Conservation (phyloP, 768 basidiomycete genomes). For the Russula compacta region DNA sequence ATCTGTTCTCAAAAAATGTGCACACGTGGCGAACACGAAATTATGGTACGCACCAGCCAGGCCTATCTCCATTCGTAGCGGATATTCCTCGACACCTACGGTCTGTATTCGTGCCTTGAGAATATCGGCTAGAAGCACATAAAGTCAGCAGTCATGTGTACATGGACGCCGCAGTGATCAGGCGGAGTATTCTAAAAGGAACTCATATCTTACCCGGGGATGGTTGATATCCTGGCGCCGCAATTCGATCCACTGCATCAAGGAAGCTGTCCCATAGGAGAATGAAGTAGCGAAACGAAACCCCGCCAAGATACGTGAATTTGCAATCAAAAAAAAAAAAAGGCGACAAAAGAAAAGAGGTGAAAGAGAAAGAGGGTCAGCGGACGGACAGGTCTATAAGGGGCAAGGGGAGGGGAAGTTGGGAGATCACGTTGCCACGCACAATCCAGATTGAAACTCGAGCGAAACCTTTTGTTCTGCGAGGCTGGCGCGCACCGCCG, state of each 20-base stretch:
- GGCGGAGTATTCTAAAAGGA: background rate
- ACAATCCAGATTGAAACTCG: slow-evolving; percentile 57
- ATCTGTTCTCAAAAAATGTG: background rate
- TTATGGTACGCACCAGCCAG: slow-evolving; percentile 15
- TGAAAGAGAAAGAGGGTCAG: background rate
- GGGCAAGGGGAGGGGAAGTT: background rate
- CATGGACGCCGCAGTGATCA: background rate
- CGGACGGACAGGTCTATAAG: no score
- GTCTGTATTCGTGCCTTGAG: slow-evolving; percentile 57
- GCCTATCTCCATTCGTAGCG: slow-evolving; percentile 41
- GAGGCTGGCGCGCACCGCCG: slow-evolving; percentile 36
- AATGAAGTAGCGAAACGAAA: background rate
- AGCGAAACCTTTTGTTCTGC: slow-evolving; percentile 36
- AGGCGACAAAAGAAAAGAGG: background rate
- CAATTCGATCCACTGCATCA: slow-evolving; percentile 44
- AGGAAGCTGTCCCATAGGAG: slow-evolving; percentile 53
- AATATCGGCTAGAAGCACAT: slow-evolving; percentile 42
- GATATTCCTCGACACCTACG: slow-evolving; percentile 55
- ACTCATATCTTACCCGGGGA: slow-evolving; percentile 33
- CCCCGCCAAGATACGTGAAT: background rate
- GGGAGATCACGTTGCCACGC: slow-evolving; percentile 24
- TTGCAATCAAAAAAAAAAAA: background rate
- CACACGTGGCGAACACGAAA: background rate
- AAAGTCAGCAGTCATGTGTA: background rate
- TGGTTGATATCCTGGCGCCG: slow-evolving; percentile 42